Evolutionary conservation across 805 yeast genomes (phyloP), one percentile per base, ranked within the genome.

Genomic region (Ascoidea asiatica): DNA sequence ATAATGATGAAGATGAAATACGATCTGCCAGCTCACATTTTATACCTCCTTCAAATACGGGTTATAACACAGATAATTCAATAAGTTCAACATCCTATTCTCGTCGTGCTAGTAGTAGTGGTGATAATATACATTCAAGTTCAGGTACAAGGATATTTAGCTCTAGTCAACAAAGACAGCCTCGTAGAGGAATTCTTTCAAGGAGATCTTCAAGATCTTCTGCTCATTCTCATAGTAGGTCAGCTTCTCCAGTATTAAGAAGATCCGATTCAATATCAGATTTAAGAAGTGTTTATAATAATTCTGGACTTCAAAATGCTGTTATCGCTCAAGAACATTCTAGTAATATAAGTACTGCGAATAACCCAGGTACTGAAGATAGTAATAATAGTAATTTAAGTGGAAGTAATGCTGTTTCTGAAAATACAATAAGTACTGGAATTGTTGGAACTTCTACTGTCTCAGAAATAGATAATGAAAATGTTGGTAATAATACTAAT

Each of bases 401-500:
- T 23, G 11, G 11, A 7, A 11, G 11, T 7, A 23, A 23, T 23
- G 6, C 33, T 11, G 11, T 23, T 23, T 7, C 11, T 7, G 11
- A 23, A 6, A 11, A 23, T 23, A 23, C 33, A 23, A 23, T 23
- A 7, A 23, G 33, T 7, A 23, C 6, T 23, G 33, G 33, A 6
- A 7, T 11, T 7, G 11, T 11, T 23, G 11, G 11, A 7, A 23
- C 33, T 7, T 7, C 6, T 11, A 23, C 11, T 23, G 11, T 7
- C 11, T 7, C 6, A 6, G 33, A 6, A 7, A 23, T 23, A 7
- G 11, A 6, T 23, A 23, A 23, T 23, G 11, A 11, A 7, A 11
- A 23, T 48, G 52, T 38, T 36, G 38, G 6, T 36, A 36, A 11
- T 17, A 36, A 36, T 36, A 36, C 38, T 17, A n/a, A 8, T 36